phyloP scores from a whole-genome alignment of 495 filamentous ascomycete genomes.

The Aeminium ludgeri region DNA sequence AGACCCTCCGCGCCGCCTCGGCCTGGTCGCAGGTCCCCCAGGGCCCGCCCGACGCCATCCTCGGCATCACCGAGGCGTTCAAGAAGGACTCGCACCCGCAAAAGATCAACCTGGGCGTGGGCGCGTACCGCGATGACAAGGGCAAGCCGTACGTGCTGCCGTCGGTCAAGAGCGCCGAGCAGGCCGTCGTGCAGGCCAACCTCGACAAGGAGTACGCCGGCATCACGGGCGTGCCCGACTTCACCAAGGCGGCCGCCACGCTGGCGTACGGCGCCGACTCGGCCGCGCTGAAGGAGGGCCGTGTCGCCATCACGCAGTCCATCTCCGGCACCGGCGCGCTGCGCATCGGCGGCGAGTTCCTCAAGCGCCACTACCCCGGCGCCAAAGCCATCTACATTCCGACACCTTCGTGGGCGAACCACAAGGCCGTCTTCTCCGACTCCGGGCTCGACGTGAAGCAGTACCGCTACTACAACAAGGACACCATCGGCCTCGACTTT shows the following conservation, averaged over 20 bases:
- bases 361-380: constrained; percentile 73
- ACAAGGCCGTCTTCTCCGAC: constrained; percentile 90
- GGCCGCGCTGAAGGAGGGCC: constrained; percentile 52
- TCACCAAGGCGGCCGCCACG: constrained; percentile 77
- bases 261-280: constrained; percentile 80
- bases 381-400: constrained; percentile 92
- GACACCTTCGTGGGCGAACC: constrained; percentile 94
- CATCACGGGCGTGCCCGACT: constrained; percentile 86
- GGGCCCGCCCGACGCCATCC: constrained; percentile 19
- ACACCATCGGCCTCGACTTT: constrained; percentile 95
- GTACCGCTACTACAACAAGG: constrained; percentile 98
- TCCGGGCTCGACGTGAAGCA: constrained; percentile 75
- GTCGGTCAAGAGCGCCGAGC: constrained; percentile 76
- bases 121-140: constrained; percentile 80
- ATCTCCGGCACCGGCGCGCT: constrained; percentile 96
- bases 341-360: constrained; percentile 84
- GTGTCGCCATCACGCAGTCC: constrained; percentile 86
- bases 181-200: constrained; percentile 57
- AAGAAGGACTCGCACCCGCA: constrained; percentile 80
- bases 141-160: constrained; percentile 96
- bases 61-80: constrained; percentile 94
- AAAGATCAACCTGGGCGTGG: constrained; percentile 93
- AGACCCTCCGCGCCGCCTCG: constrained; percentile 15
- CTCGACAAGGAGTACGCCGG: constrained; percentile 96
- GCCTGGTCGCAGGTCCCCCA: constrained; percentile 18